Evolutionary conservation across 371 early-diverging fungal species (phyloP).

Genomic region (Sanchytrium tribonematis): DNA sequence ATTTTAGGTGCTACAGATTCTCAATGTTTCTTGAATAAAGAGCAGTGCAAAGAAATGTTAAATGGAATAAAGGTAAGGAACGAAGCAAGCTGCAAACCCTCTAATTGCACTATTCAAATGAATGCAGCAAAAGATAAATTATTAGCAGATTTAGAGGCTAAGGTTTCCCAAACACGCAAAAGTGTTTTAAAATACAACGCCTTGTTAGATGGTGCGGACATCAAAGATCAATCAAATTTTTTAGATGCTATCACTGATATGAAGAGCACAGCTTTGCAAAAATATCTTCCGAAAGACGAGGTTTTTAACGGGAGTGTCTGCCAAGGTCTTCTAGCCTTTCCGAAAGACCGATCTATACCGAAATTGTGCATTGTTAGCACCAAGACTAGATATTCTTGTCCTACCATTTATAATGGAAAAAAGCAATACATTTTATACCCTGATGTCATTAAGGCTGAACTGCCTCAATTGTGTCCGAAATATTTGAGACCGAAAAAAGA

Average conservation of each 20-base stretch:
- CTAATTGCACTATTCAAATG: not conserved
- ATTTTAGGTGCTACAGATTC: not conserved
- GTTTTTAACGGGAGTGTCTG: not conserved
- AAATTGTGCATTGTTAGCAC: not conserved
- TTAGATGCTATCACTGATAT: not conserved
- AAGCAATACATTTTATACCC: not conserved
- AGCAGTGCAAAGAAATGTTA: not conserved
- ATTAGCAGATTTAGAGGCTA: not conserved
- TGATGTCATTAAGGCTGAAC: not conserved
- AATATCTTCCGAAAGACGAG: not conserved
- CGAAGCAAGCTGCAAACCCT: not conserved
- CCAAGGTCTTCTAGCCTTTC: not conserved
- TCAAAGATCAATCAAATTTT: not conserved
- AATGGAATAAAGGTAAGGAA: not conserved
- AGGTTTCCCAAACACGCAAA: not conserved
- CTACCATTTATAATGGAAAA: not conserved
- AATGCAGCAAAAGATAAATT: not conserved
- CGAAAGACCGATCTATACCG: not conserved
- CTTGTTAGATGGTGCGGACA: not conserved
- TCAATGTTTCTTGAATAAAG: not conserved
- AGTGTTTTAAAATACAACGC: not conserved
- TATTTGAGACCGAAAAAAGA: not conserved
- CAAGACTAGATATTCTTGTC: not conserved
- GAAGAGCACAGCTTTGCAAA: not conserved
- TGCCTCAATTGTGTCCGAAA: not conserved